These are phyloP conservation scores for Schrenkiella parvula DNA, from an alignment of 345 rosid genomes.

Conservation along the genomic window DNA sequence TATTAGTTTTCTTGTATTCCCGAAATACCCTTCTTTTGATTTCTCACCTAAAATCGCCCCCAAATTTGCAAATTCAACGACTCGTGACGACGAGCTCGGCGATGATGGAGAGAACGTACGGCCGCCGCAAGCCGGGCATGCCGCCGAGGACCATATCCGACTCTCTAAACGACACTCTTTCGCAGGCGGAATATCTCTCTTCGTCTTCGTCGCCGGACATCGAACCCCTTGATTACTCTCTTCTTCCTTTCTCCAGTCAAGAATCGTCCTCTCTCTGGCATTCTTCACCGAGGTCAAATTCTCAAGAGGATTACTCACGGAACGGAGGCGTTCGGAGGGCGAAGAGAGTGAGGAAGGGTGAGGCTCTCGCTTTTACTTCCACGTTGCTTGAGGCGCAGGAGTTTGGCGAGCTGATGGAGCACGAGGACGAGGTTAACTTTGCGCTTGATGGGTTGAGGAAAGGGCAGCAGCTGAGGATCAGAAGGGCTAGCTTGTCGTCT, in stretches of 20 bases:
- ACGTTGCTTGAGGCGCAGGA: constrained; percentile 97
- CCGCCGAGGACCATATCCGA: constrained; percentile 45
- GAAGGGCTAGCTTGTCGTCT: constrained; percentile 80
- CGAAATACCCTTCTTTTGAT: constrained; percentile 1
- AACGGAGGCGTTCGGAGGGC: constrained; percentile 42
- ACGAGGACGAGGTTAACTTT: constrained; percentile 92
- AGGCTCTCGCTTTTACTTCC: constrained; percentile 45
- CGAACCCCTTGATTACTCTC: constrained; percentile 44
- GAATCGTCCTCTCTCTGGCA: constrained; percentile 63
- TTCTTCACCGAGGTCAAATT: constrained; percentile 28
- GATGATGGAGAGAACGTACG: constrained; percentile 92
- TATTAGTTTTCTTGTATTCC: constrained; percentile 1
- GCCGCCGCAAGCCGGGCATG: constrained; percentile 71
- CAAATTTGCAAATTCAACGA: constrained; percentile 14
- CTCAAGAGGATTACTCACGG: constrained; percentile 17
- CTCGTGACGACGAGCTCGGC: constrained; percentile 11
- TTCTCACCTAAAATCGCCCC: constrained; percentile 31
- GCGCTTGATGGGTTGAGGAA: constrained; percentile 87
- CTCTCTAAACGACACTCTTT: constrained; percentile 39
- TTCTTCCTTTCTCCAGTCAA: constrained; percentile 56
- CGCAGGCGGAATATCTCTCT: constrained; percentile 39
- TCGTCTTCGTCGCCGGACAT: constrained; percentile 52
- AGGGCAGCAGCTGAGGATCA: constrained; percentile 74
- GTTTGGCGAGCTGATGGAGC: constrained; percentile 98
- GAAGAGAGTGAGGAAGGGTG: constrained; percentile 55